phyloP scores from a whole-genome alignment of 176 grass and related monocot genomes.

The Zea luxurians region DNA sequence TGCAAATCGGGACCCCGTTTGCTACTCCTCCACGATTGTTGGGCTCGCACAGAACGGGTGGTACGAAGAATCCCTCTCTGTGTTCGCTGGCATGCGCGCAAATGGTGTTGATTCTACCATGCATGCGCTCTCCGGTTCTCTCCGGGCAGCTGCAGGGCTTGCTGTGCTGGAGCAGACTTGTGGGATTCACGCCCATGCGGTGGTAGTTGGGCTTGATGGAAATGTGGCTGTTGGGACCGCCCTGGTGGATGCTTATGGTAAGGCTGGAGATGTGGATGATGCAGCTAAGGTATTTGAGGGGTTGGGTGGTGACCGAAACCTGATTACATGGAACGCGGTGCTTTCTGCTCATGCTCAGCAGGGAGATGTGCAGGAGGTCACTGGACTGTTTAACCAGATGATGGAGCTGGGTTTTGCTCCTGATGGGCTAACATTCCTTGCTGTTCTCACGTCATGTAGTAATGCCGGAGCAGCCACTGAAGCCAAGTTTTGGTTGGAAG shows the following conservation, averaged over 20 bases:
- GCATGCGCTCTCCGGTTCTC: conserved; percentile 33
- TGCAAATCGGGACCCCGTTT: conserved; percentile 26
- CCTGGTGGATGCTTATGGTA: conserved; percentile 51
- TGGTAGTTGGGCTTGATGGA: conserved; percentile 32
- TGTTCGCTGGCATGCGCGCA: conserved; percentile 36
- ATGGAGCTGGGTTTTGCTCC: neutral
- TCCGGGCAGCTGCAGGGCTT: conserved; percentile 34
- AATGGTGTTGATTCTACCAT: conserved; percentile 36
- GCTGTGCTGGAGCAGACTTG: conserved; percentile 40
- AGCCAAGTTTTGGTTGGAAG: conserved; percentile 40
- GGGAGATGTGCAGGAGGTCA: conserved; percentile 6
- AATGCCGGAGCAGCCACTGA: conserved; percentile 42
- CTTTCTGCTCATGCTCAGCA: conserved; percentile 41
- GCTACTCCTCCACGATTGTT: conserved; percentile 45
- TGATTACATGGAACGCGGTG: conserved; percentile 51
- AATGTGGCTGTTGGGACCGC: conserved; percentile 41
- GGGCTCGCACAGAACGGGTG: conserved; percentile 41
- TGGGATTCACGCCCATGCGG: conserved; percentile 45
- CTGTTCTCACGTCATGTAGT: conserved; percentile 46
- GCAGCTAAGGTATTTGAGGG: conserved; percentile 32
- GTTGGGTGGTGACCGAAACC: conserved; percentile 27
- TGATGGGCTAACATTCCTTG: conserved; percentile 47
- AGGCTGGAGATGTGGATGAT: conserved; percentile 43
- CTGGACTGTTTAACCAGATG: conserved; percentile 42
- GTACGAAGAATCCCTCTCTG: conserved; percentile 10